Percentiles rank a stretch among this genome's conserved stretches.
Conservation (phyloP, 371 early-diverging fungal genomes). For the Lichtheimia ornata region DNA sequence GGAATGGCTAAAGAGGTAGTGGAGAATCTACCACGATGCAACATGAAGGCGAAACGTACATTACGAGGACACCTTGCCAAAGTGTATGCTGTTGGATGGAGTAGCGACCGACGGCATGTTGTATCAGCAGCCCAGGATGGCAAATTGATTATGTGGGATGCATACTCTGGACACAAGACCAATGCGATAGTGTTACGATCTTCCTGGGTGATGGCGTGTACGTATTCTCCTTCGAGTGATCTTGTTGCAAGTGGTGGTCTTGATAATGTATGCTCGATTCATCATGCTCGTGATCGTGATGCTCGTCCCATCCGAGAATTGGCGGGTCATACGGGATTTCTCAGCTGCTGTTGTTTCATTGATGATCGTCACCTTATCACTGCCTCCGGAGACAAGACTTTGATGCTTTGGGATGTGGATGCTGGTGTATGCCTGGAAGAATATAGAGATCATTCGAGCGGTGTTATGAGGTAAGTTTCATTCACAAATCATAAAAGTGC, state of each 20-base stretch:
- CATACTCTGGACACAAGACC: slow-evolving; percentile 94
- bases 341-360: slow-evolving; percentile 94
- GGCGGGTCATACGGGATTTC: slow-evolving; percentile 93
- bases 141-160: slow-evolving; percentile 97
- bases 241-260: slow-evolving; percentile 97
- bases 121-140: slow-evolving; percentile 97
- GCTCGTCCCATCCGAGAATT: slow-evolving; percentile 91
- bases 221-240: slow-evolving; percentile 93
- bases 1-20: slow-evolving; percentile 55
- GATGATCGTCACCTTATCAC: slow-evolving; percentile 93
- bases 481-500: too few species aligned
- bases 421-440: slow-evolving; percentile 90
- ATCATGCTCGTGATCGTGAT: slow-evolving; percentile 90
- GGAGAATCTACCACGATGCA: slow-evolving; percentile 84
- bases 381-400: slow-evolving; percentile 93
- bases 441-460: slow-evolving; percentile 94
- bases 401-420: slow-evolving; percentile 97
- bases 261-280: slow-evolving; percentile 95
- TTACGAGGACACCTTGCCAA: slow-evolving; percentile 96
- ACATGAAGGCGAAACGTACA: slow-evolving; percentile 91
- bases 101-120: slow-evolving; percentile 86
- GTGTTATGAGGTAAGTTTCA: slow-evolving; percentile 83
- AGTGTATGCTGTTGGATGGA: slow-evolving; percentile 98
- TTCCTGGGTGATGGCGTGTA: slow-evolving; percentile 98
- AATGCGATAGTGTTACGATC: slow-evolving; percentile 95